phyloP scores from a whole-genome alignment of 2,329 filamentous ascomycete genomes.

The Penicillium sclerotigenum region DNA sequence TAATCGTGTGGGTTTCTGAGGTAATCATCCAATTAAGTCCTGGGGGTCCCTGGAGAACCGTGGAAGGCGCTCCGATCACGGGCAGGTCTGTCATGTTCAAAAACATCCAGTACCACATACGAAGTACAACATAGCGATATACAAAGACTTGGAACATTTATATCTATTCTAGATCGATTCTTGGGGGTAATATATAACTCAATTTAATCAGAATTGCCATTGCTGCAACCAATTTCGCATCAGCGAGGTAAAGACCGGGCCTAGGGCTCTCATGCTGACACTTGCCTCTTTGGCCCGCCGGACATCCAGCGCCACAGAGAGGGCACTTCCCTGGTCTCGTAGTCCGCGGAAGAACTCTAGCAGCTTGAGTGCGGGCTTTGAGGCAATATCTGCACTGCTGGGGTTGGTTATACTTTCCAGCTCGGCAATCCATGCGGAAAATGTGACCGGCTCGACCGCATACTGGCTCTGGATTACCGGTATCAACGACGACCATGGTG shows the following conservation, averaged over 20 bases:
- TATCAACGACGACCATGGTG: slow-evolving; percentile 44
- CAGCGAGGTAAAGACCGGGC: slow-evolving; percentile 44
- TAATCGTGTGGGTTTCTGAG: neutral
- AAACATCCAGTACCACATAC: no score
- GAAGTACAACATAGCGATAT: neutral
- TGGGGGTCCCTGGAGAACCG: neutral
- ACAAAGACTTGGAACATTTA: neutral
- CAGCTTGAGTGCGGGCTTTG: slow-evolving; percentile 53
- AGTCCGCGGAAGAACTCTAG: slow-evolving; percentile 49
- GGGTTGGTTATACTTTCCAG: slow-evolving; percentile 44
- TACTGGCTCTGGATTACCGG: slow-evolving; percentile 45
- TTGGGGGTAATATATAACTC: neutral
- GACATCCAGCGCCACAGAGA: slow-evolving; percentile 45
- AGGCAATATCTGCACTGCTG: slow-evolving; percentile 38
- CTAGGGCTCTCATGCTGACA: slow-evolving; percentile 44
- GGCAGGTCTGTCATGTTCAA: neutral
- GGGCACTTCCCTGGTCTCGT: slow-evolving; percentile 22
- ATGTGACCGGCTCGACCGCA: slow-evolving; percentile 40
- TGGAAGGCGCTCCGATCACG: neutral
- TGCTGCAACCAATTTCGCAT: slow-evolving; percentile 43
- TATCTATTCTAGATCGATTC: neutral
- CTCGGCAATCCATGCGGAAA: slow-evolving; percentile 47
- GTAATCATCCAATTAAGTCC: neutral
- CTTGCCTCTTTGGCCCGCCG: slow-evolving; percentile 42
- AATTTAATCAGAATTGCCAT: slow-evolving; percentile 17